A percentile compares a stretch with the other conserved stretches of the same genome.
phyloP scores from a whole-genome alignment of 306 rosid genomes.

The Vigna trinervia region DNA sequence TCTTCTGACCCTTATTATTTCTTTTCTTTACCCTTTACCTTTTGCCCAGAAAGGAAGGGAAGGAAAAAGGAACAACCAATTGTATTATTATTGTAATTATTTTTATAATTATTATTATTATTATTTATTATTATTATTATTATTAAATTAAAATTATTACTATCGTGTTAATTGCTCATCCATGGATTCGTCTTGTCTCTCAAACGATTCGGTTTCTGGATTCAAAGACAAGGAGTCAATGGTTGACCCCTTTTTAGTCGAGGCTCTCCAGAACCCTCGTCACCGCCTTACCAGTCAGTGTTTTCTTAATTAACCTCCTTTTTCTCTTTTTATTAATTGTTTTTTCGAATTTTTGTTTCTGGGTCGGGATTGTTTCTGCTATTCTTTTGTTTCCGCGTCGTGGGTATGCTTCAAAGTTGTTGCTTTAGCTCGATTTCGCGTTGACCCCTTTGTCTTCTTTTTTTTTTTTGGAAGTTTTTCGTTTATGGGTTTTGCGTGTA shows the following conservation, averaged over 20 bases:
- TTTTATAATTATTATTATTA: not conserved
- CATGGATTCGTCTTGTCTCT: conserved; percentile 61
- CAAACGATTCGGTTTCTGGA: conserved; percentile 51
- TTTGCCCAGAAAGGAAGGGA: conserved; percentile 23
- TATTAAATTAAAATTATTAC: not conserved
- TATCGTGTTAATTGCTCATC: not conserved
- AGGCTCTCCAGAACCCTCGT: conserved; percentile 94
- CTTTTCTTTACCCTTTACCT: conserved; percentile 39
- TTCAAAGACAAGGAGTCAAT: conserved; percentile 65
- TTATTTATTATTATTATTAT: not conserved
- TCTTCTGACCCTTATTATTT: conserved; percentile 46
- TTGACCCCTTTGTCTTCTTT: not conserved
- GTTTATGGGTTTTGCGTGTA: conserved; percentile 32
- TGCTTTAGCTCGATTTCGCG: conserved; percentile 30
- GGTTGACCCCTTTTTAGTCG: conserved; percentile 92
- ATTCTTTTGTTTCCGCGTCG: conserved; percentile 15
- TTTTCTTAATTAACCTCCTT: not conserved
- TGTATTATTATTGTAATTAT: not conserved
- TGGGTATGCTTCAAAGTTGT: conserved; percentile 37
- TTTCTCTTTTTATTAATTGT: not conserved
- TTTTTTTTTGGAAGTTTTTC: not conserved
- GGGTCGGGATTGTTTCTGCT: not conserved
- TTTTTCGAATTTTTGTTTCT: not conserved
- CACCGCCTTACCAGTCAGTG: conserved; percentile 83
- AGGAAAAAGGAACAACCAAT: conserved; percentile 17